phyloP scores from a whole-genome alignment of 495 filamentous ascomycete genomes.

The Neurospora sp. region DNA sequence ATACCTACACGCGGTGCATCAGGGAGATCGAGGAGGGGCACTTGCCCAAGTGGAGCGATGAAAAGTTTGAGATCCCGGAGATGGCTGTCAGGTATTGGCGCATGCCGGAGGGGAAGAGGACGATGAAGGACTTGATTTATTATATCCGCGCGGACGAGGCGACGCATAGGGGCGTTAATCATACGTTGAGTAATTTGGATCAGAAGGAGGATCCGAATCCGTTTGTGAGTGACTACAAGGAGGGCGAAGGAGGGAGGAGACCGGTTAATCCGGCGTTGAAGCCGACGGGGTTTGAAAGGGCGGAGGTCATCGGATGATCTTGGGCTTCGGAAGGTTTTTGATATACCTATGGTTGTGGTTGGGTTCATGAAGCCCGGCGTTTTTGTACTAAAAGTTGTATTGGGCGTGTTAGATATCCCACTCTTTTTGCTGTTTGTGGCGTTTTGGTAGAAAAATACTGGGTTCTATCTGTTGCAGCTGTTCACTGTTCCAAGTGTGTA shows the following conservation, averaged over 20 bases:
- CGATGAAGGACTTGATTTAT: constrained; percentile 75
- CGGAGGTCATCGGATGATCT: constrained; percentile 61
- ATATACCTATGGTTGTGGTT: neutral
- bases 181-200: constrained; percentile 78
- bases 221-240: constrained; percentile 67
- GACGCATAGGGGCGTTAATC: constrained; percentile 96
- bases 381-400: neutral
- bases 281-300: constrained; percentile 68
- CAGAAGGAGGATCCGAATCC: constrained; percentile 84
- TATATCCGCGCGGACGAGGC: constrained; percentile 86
- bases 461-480: neutral
- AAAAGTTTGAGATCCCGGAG: constrained; percentile 67
- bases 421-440: neutral
- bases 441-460: neutral
- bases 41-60: constrained; percentile 64
- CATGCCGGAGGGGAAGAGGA: constrained; percentile 75
- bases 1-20: constrained; percentile 87
- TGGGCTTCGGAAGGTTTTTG: neutral
- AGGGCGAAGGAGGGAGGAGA: constrained; percentile 32
- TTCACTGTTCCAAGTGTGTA: neutral
- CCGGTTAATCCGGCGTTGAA: constrained; percentile 53
- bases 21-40: constrained; percentile 73
- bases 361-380: neutral
- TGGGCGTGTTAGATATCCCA: neutral
- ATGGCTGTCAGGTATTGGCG: constrained; percentile 87